Evolutionary conservation across 1,284 basidiomycete genomes (phyloP).

Genomic region (Puccinia coronata): DNA sequence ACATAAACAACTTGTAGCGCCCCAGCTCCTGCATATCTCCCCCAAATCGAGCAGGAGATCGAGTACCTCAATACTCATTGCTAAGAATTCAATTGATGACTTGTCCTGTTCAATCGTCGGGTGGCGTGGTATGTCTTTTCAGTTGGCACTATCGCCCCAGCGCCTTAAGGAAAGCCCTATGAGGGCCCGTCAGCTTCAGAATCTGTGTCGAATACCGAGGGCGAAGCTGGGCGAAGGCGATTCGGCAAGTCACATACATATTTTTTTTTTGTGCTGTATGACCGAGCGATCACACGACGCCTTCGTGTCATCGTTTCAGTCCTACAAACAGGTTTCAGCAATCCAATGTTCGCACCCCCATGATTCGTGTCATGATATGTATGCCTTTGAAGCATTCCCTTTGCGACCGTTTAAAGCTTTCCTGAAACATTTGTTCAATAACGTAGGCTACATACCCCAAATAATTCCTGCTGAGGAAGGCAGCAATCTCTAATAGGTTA

Average conservation of each 20-base stretch:
- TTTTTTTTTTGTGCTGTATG: neutral
- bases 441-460: neutral
- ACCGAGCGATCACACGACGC: neutral
- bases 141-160: neutral
- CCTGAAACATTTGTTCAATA: neutral
- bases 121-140: neutral
- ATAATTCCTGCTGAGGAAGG: neutral
- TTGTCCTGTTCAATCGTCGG: neutral
- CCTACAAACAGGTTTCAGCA: neutral
- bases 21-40: too few relatives aligned
- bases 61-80: too few relatives aligned
- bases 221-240: neutral
- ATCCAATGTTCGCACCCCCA: neutral
- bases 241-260: neutral
- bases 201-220: neutral
- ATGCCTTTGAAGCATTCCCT: neutral
- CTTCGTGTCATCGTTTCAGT: neutral
- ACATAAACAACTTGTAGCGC: too few relatives aligned
- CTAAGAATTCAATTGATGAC: too few relatives aligned
- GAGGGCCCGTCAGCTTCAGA: neutral
- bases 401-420: neutral
- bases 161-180: neutral
- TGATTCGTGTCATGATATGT: neutral
- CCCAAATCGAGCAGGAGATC: too few relatives aligned
- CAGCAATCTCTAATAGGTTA: neutral